These are phyloP conservation scores for Rhodomyrtus tomentosa DNA, from an alignment of 345 rosid species.

Conservation along the genomic window DNA sequence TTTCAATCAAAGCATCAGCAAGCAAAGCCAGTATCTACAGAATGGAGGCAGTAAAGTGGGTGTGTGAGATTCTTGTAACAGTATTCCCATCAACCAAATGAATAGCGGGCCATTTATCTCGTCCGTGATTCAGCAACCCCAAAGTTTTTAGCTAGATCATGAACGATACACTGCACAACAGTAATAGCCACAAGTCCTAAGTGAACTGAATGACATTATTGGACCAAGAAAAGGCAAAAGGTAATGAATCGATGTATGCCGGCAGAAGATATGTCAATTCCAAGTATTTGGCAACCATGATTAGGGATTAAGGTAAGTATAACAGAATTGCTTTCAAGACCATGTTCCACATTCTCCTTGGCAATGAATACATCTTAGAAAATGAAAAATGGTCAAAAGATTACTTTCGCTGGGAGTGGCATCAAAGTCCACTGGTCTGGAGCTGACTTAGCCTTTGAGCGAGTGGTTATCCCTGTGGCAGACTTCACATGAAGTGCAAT, in stretches of 20 bases:
- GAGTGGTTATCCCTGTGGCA: slow-evolving; percentile 69
- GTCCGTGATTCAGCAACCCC: too few relatives aligned
- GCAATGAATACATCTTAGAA: background rate
- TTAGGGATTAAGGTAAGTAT: background rate
- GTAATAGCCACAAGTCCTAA: background rate
- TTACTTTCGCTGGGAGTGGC: slow-evolving; percentile 75
- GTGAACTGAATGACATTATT: background rate
- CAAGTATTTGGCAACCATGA: background rate
- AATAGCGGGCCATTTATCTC: too few relatives aligned
- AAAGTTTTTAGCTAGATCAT: background rate
- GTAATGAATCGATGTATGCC: background rate
- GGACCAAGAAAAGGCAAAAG: background rate
- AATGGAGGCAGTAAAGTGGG: background rate
- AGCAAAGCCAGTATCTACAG: slow-evolving; percentile 67
- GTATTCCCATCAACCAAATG: too few relatives aligned
- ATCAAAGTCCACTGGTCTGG: slow-evolving; percentile 83
- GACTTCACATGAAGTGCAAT: slow-evolving; percentile 22
- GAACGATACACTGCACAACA: background rate
- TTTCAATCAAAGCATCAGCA: slow-evolving; percentile 71
- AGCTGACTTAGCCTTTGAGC: slow-evolving; percentile 73
- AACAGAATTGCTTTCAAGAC: background rate
- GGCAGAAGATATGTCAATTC: background rate
- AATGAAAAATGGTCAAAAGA: background rate
- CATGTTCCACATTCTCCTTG: background rate
- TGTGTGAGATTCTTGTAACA: background rate